A percentile compares a stretch with the other conserved stretches of the same genome.
Evolutionary conservation across 331 rosid species (phyloP).

Genomic region (Ulmus americana): DNA sequence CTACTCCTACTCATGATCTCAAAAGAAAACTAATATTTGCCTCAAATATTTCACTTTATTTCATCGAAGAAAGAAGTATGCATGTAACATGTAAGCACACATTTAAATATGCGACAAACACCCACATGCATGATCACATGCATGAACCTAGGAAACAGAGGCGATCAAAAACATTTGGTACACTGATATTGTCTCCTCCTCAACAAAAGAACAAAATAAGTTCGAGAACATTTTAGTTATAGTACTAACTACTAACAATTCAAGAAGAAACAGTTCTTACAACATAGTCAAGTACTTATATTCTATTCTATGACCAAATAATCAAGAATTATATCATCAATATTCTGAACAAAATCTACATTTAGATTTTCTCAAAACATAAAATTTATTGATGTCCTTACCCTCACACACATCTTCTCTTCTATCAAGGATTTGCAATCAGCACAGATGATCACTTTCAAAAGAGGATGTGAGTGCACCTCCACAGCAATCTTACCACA

Average conservation of each 20-base stretch:
- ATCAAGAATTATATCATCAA: background rate
- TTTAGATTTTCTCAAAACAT: conserved; percentile 6
- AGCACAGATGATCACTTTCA: conserved; percentile 62
- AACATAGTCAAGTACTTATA: background rate
- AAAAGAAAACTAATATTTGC: too few relatives aligned
- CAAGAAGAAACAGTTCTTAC: background rate
- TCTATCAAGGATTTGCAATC: conserved; percentile 54
- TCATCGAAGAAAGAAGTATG: too few relatives aligned
- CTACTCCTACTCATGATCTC: too few relatives aligned
- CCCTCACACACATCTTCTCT: conserved; percentile 45
- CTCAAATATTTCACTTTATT: too few relatives aligned
- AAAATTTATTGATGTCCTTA: conserved; percentile 22
- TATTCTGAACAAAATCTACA: background rate
- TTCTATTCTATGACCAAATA: background rate
- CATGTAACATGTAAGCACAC: too few relatives aligned
- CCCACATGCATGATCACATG: background rate
- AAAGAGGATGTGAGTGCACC: conserved; percentile 57
- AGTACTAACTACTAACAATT: background rate
- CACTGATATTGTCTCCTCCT: background rate
- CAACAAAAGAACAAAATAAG: background rate
- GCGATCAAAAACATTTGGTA: background rate
- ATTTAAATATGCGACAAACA: too few relatives aligned
- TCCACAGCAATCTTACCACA: conserved; percentile 49
- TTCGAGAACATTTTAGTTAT: background rate
- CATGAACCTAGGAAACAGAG: background rate